Evolutionary conservation across 306 rosid genomes (phyloP), one percentile per base, ranked within the genome.

Genomic region (Dalbergia oliveri): DNA sequence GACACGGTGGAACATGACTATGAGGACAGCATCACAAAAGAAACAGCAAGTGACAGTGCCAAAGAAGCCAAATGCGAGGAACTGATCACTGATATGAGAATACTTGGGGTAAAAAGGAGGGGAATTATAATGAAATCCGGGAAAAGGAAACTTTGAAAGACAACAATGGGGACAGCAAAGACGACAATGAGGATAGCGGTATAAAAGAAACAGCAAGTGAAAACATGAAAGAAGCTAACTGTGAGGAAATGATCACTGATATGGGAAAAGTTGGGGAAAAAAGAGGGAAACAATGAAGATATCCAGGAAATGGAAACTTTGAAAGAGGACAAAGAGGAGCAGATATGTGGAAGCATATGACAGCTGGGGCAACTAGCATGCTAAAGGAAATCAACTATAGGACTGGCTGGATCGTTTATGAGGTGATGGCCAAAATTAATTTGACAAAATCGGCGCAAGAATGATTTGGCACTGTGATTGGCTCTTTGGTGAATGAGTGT

Each of bases 391-490:
- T 58, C 71, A 47, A 58, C 53, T 44, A 45, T 16, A n/a, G 80
- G 59, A 57, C 70, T 63, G 10, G 66, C 37, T 34, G 69, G 74
- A 59, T 51, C 15, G 16, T 61, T 62, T 59, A 31, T 70, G 78
- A 9, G 54, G 56, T 54, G 63, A 77, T 56, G 56, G 47, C 79
- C 75, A 34, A 23, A 77, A 77, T 63, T 70, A 54, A 31, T 77
- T 61, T 70, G 82, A 63, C 79, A 90, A 84, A 70, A 73, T 47
- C 14, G 18, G 64, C 43, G 83, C 85, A 83, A 44, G 26, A 67
- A 16, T 62, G 43, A 82, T 66, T 61, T 50, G 61, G 45, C 69
- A 13, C 78, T 77, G 56, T 56, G 44, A 65, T 77, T 45, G 44
- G 9, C 35, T 58, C 15, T 47, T 70, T 35, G 47, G 63, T 77